Percentiles rank a stretch among this genome's conserved stretches.
phyloP scores from a whole-genome alignment of 2,329 filamentous ascomycete species.

The Aspergillus sp. region DNA sequence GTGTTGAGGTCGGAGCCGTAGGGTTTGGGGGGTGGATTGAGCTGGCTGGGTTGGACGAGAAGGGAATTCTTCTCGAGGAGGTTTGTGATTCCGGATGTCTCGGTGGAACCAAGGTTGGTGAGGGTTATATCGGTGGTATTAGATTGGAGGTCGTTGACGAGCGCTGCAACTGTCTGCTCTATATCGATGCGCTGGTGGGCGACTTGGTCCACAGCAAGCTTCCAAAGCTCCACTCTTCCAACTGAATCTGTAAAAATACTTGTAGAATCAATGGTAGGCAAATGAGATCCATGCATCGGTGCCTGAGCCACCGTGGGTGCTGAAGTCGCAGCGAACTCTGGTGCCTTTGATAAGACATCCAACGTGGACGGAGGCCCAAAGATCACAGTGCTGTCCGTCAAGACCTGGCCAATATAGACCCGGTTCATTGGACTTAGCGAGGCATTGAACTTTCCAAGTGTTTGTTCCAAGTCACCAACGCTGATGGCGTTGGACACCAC shows the following conservation, averaged over 20 bases:
- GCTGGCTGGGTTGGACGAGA: not conserved
- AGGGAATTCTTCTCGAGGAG: not conserved
- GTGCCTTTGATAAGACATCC: not conserved
- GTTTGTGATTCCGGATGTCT: not conserved
- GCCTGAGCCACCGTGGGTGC: not conserved
- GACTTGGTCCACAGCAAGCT: not conserved
- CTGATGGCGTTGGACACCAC: not conserved
- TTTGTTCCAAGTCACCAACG: not conserved
- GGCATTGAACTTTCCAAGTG: not conserved
- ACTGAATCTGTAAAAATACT: not conserved
- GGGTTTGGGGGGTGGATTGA: not conserved
- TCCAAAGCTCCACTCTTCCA: not conserved
- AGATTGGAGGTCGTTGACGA: not conserved
- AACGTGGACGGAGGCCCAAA: not conserved
- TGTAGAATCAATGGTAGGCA: not conserved
- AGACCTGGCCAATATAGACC: not conserved
- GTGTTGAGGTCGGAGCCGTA: not conserved
- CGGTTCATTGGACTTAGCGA: not conserved
- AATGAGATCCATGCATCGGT: not conserved
- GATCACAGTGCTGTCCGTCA: not conserved
- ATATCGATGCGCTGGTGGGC: not conserved
- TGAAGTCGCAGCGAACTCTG: not conserved
- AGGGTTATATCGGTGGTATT: not conserved
- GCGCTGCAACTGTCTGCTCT: not conserved
- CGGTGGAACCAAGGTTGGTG: not conserved